phyloP scores from a whole-genome alignment of 2,329 filamentous ascomycete genomes.

The Cryphonectria carpinicola region DNA sequence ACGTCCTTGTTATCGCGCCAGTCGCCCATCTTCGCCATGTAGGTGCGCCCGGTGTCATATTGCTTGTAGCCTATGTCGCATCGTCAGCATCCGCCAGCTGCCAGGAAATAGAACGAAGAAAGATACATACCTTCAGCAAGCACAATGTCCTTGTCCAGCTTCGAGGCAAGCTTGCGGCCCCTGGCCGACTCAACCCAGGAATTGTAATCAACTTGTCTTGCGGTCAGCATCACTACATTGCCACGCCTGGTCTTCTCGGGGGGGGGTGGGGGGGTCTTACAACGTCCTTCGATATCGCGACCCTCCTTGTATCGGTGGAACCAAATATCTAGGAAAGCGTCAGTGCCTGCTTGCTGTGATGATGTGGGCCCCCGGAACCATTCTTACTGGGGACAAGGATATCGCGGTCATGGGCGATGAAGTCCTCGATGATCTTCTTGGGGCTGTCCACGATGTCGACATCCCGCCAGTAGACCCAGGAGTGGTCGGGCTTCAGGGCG shows the following conservation, averaged over 20 bases:
- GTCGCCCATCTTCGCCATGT: conserved; percentile 91
- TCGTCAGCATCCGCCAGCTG: conserved; percentile 26
- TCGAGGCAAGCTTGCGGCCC: conserved; percentile 72
- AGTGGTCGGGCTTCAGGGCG: conserved; percentile 88
- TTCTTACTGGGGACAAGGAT: conserved; percentile 90
- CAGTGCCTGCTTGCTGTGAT: conserved; percentile 31
- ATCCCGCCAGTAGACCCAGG: conserved; percentile 99
- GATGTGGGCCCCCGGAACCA: neutral
- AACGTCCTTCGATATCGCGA: conserved; percentile 90
- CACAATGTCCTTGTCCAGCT: conserved; percentile 77
- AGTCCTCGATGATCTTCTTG: conserved; percentile 86
- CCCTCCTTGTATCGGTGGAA: conserved; percentile 87
- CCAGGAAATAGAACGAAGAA: neutral
- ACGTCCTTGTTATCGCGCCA: conserved; percentile 91
- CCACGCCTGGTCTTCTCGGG: neutral
- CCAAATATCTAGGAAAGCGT: conserved; percentile 76
- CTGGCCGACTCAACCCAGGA: conserved; percentile 96
- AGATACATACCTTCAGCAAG: conserved; percentile 77
- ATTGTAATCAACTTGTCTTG: conserved; percentile 88
- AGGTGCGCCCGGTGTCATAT: conserved; percentile 84
- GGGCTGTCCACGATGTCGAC: conserved; percentile 95
- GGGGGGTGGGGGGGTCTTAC: conserved; percentile 57
- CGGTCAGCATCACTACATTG: conserved; percentile 2
- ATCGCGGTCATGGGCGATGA: conserved; percentile 91
- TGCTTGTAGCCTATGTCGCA: conserved; percentile 77